These are phyloP conservation scores for Jaltomata sinuosa DNA, from an alignment of 257 asterid species.

Conservation along the genomic window DNA sequence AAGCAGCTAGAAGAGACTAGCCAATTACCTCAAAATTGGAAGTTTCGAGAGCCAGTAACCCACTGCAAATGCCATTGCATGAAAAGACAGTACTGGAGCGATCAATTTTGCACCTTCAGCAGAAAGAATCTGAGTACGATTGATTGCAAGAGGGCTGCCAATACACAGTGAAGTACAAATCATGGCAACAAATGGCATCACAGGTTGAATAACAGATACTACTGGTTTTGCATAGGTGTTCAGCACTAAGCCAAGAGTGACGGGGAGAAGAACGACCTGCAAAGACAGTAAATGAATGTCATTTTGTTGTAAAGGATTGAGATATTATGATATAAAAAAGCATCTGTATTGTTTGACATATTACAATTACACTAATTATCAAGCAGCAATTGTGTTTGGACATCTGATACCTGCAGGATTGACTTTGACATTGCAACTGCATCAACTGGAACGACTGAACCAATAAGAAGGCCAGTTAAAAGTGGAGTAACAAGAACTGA, in stretches of 20 bases:
- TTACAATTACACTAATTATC: not conserved
- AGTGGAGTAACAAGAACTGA: slow-evolving; percentile 83
- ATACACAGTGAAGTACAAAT: slow-evolving; percentile 89
- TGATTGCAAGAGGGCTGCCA: slow-evolving; percentile 96
- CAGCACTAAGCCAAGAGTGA: slow-evolving; percentile 67
- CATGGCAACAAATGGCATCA: slow-evolving; percentile 97
- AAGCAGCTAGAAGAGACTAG: not conserved
- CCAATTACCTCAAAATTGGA: slow-evolving; percentile 58
- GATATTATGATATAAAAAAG: not conserved
- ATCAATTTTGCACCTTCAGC: slow-evolving; percentile 70
- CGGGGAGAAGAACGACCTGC: slow-evolving; percentile 90
- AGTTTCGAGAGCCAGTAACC: slow-evolving; percentile 87
- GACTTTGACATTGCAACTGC: slow-evolving; percentile 95
- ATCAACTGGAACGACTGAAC: slow-evolving; percentile 95
- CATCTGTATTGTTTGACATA: not conserved
- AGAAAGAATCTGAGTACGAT: slow-evolving; percentile 76
- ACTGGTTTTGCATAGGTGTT: slow-evolving; percentile 84
- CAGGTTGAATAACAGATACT: slow-evolving; percentile 73
- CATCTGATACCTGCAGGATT: slow-evolving; percentile 69
- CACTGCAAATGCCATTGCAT: slow-evolving; percentile 66
- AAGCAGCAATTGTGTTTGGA: not conserved
- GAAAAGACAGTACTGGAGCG: slow-evolving; percentile 75
- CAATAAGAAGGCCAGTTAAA: slow-evolving; percentile 85
- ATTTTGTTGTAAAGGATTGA: not conserved
- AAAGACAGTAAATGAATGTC: not conserved